These are phyloP conservation scores for Mortierella hygrophila DNA, from an alignment of 192 early-diverging fungal genomes.

Conservation along the genomic window DNA sequence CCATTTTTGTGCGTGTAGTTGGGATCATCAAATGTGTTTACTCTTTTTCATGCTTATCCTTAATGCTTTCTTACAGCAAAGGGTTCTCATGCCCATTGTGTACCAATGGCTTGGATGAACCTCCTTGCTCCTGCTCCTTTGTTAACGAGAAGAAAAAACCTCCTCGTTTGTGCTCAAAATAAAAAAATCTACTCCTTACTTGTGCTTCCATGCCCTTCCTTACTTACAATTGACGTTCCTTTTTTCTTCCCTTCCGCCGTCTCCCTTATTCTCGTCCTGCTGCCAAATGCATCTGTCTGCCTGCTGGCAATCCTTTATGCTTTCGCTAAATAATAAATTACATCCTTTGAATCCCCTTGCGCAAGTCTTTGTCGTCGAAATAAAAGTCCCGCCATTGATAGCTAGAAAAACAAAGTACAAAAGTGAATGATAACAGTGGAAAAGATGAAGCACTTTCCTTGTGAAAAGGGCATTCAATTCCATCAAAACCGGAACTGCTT, in stretches of 20 bases:
- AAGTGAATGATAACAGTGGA: neutral
- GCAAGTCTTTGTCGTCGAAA: neutral
- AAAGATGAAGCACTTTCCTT: neutral
- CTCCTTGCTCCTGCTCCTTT: too few species aligned
- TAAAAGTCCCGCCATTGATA: neutral
- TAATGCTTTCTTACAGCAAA: neutral
- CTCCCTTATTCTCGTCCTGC: neutral
- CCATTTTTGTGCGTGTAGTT: neutral
- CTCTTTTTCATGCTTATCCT: neutral
- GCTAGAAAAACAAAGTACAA: neutral
- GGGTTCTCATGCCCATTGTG: neutral
- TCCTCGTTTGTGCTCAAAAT: slow-evolving; percentile 3
- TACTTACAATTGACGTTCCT: neutral
- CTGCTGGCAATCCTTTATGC: neutral
- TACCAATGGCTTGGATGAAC: neutral
- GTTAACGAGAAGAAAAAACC: neutral
- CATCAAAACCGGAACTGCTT: neutral
- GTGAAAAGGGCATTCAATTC: neutral
- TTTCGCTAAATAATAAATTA: neutral
- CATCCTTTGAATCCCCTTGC: neutral
- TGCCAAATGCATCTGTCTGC: neutral
- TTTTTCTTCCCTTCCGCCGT: neutral
- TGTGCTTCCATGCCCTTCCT: neutral
- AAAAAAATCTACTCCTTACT: neutral
- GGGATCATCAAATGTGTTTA: neutral